Base-by-base conservation (phyloP, 176 grass and related monocot genomes). In the Elymus sibiricus region DNA sequence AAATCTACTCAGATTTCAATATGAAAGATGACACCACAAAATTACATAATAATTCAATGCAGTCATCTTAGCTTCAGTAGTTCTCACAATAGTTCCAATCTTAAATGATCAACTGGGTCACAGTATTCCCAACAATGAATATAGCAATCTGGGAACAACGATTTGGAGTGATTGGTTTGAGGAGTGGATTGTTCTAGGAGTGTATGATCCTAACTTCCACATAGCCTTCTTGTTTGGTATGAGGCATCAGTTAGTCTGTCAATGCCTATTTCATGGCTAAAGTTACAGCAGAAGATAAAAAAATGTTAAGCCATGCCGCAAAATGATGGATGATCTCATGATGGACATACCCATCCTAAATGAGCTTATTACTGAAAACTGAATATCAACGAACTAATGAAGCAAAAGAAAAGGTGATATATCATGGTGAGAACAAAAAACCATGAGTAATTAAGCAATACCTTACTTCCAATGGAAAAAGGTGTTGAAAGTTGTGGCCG, bases 381-480 rank as follows among this genome's bases (percentile, higher is more conserved):
- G 19, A 75, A 65, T 46, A 77, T 55, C 27, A 55, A 56, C 17
- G 1, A 55, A 55, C 27, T 76, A 34, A 75, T 37, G 35, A 87
- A 85, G 58, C 61, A 76, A 85, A 79, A 87, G 43, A 87, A 74
- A 49, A 74, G 39, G 49, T 29, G 35, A 38, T 24, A 71, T 78
- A 66, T 76, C 76, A 91, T 34, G 62, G 51, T 81, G 72, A 81
- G 5, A 81, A 31, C 4, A 32, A 62, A 55, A 58, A 75, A 60
- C 25, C 32, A 73, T 21, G 63, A 68, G n/a, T 74, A 1, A 47
- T 24, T 70, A 82, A 82, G 29, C 25, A 53, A 82, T 93, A 93
- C 91, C 87, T 93, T 90, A 90, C 64, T 93, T 84, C 76, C 80
- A 85, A 26, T 53, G 70, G 87, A 61, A 77, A 93, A 81, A 65